Conservation (phyloP, 2,329 filamentous ascomycete species). For the Venturia oleaginea region DNA sequence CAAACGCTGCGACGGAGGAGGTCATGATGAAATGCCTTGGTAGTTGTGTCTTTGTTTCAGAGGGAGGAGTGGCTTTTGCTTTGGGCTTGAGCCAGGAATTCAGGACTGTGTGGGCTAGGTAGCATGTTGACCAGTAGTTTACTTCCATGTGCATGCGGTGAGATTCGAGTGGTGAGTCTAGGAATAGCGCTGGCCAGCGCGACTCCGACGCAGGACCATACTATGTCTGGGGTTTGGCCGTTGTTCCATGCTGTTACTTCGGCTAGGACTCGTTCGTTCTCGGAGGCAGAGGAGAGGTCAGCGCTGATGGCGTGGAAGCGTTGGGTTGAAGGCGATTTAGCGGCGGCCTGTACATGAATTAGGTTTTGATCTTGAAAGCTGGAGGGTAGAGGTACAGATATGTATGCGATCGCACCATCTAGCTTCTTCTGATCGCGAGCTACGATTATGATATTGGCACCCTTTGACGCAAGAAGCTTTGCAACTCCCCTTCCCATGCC, state of each 20-base stretch:
- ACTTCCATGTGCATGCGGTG: constrained; percentile 78
- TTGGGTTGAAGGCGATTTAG: constrained; percentile 57
- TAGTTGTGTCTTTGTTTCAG: constrained; percentile 29
- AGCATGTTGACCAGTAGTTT: constrained; percentile 80
- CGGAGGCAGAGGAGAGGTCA: constrained; percentile 64
- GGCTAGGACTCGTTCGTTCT: constrained; percentile 59
- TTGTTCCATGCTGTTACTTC: constrained; percentile 75
- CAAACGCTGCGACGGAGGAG: constrained; percentile 64
- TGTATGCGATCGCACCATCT: constrained; percentile 54
- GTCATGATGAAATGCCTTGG: constrained; percentile 83
- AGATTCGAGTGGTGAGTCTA: constrained; percentile 59
- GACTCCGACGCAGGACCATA: constrained; percentile 82
- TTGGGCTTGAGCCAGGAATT: constrained; percentile 57
- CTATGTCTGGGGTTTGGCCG: constrained; percentile 63
- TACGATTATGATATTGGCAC: constrained; percentile 79
- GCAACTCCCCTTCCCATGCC: constrained; percentile 78
- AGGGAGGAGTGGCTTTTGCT: constrained; percentile 20
- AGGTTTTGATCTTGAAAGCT: background rate
- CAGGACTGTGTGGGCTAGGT: constrained; percentile 75
- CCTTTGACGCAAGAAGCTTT: constrained; percentile 66
- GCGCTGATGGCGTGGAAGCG: constrained; percentile 76
- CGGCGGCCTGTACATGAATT: constrained; percentile 44
- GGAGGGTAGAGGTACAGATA: constrained; percentile 43
- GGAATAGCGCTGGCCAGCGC: constrained; percentile 66
- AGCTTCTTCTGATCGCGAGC: constrained; percentile 71